Base-by-base conservation (phyloP, 192 early-diverging fungal genomes). In the Geranomyces michiganensis region DNA sequence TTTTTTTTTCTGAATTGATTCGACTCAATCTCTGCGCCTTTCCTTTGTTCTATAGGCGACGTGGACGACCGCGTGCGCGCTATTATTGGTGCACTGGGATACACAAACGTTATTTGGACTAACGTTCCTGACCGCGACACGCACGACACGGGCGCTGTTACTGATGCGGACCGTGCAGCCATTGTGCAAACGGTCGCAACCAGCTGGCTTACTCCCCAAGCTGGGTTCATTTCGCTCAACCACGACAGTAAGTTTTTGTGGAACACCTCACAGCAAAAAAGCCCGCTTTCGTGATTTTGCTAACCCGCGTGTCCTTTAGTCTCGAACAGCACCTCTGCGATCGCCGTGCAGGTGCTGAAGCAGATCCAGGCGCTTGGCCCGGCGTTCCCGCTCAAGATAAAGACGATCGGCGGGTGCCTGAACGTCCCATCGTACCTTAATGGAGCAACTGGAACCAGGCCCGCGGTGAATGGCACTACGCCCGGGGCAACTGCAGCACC, bases 11-110 rank as follows among this genome's bases (percentile, higher is more conserved):
- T n/a, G 19, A 53, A 53, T 53, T 2, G 36, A 41, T 41, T 3
- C 36, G 36, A 10, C 36, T 41, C 36, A 41, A 4, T 15, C 17
- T 2, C 7, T 24, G 51, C 17, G 51, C 24, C 4, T 53, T 26
- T 53, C 3, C 4, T 6, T 24, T 29, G 1, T 7, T 86, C 90
- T 19, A 87, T 86, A 60, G 90, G 90, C 15, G 90, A 92, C 68
- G 71, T 89, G 29, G 90, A 92, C 68, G 87, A 92, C 74, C 87
- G 89, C 56, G 84, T 93, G 22, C 84, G 92, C 22, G 76, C 72
- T 66, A 89, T 93, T 30, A 76, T 83, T 24, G 53, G 65, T 13
- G 82, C 90, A 53, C 68, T 93, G 65, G 90, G 82, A 46, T 78
- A 82, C 60, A 22, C 45, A 15, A 64, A 47, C 43, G 69, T 77